Conservation (phyloP, 495 filamentous ascomycete species). For the Amorphotheca resinae region DNA sequence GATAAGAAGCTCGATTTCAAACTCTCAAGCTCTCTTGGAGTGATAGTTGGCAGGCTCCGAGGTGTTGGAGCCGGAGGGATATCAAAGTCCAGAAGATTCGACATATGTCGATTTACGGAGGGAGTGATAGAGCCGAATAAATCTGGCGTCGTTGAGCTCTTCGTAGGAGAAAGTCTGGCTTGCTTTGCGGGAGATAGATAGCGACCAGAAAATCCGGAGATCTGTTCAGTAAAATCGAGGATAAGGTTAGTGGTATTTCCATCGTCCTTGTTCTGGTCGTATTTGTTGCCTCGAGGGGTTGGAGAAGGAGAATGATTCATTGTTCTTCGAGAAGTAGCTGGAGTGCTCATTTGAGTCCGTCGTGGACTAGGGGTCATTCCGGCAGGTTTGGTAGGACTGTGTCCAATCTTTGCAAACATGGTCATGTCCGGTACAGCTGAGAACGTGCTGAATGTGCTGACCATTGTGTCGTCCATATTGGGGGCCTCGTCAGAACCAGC, state of each 20-base stretch:
- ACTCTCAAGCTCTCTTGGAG: conserved; percentile 81
- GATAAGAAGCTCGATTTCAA: conserved; percentile 82
- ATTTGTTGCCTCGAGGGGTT: conserved; percentile 24
- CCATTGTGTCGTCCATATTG: conserved; percentile 60
- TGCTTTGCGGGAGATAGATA: conserved; percentile 12
- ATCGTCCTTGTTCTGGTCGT: conserved; percentile 24
- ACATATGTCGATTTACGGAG: conserved; percentile 18
- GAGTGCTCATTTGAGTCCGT: conserved; percentile 13
- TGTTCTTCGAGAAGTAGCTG: conserved; percentile 23
- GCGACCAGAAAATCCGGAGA: conserved; percentile 36
- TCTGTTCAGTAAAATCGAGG: conserved; percentile 78
- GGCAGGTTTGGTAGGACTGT: conserved; percentile 35
- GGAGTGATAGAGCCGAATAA: conserved; percentile 11
- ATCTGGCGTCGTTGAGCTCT: conserved; percentile 17
- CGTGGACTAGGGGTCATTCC: conserved; percentile 18
- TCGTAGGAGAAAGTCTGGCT: conserved; percentile 29
- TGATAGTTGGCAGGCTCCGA: conserved; percentile 79
- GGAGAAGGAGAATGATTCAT: conserved; percentile 13
- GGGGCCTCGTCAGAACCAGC: conserved; percentile 22
- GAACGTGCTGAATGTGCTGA: conserved; percentile 77
- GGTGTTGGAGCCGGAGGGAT: conserved; percentile 82
- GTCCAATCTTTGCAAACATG: conserved; percentile 60
- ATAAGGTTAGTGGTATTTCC: conserved; percentile 55
- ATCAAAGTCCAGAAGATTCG: conserved; percentile 82
- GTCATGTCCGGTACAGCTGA: conserved; percentile 84